These are phyloP conservation scores for Myriosclerotinia scirpicola DNA, from an alignment of 2,329 filamentous ascomycete species.

Conservation along the genomic window DNA sequence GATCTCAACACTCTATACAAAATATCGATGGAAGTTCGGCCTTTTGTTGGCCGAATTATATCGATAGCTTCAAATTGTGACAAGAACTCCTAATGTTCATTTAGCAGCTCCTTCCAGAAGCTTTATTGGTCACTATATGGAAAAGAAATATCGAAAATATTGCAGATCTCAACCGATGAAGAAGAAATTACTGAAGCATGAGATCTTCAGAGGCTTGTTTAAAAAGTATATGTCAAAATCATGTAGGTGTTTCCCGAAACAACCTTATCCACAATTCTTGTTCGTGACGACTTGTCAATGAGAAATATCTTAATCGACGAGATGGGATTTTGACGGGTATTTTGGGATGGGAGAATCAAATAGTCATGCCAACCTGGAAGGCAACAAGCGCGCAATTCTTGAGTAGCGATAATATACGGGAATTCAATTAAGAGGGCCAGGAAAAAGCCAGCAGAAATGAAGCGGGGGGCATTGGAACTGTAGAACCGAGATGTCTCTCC, in stretches of 20 bases:
- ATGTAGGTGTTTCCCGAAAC: not conserved
- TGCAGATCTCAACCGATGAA: not conserved
- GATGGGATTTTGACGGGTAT: not conserved
- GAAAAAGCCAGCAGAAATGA: not conserved
- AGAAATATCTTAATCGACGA: constrained; percentile 10
- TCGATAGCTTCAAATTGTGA: constrained; percentile 3
- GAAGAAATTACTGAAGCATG: constrained; percentile 2
- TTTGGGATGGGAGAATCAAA: constrained; percentile 1
- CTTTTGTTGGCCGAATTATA: not conserved
- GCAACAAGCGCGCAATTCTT: not conserved
- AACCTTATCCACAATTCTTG: not conserved
- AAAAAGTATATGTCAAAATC: constrained; percentile 10
- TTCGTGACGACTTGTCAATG: constrained; percentile 5
- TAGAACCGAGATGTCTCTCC: not conserved
- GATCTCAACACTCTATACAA: not conserved
- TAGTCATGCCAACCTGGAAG: not conserved
- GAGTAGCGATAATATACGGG: not conserved
- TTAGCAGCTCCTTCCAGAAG: not conserved
- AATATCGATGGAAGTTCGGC: not conserved
- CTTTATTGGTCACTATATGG: not conserved
- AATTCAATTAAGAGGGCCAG: not conserved
- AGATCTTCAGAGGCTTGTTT: not conserved
- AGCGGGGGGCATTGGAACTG: not conserved
- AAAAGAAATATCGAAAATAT: not conserved
- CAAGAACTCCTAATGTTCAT: constrained; percentile 1